Conservation (phyloP, 2,329 filamentous ascomycete species). For the Aspergillus niger region DNA sequence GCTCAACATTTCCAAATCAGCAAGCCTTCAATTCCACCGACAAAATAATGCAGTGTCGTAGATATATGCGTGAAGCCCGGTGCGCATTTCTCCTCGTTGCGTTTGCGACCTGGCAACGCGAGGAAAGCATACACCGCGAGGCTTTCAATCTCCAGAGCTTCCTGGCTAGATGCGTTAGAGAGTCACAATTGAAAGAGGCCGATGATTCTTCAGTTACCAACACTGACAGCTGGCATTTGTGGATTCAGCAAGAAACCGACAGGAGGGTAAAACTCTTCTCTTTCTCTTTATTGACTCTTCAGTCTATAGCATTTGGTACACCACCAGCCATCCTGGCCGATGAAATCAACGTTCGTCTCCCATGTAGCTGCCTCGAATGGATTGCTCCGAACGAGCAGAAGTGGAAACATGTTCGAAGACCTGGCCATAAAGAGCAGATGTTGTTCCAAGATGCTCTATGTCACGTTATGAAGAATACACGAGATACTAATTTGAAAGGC, state of each 20-base stretch:
- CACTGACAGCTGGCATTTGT: constrained; percentile 22
- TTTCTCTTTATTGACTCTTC: constrained; percentile 31
- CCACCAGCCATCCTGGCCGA: constrained; percentile 28
- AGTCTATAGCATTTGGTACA: constrained; percentile 28
- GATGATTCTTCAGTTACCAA: background rate
- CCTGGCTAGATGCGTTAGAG: constrained; percentile 23
- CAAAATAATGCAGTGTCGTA: too few species aligned
- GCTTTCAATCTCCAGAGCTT: constrained; percentile 28
- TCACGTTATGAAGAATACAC: constrained; percentile 12
- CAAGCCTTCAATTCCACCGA: too few species aligned
- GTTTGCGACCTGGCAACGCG: constrained; percentile 30
- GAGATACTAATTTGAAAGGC: background rate
- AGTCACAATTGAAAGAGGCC: constrained; percentile 20
- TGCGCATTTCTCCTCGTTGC: too few species aligned
- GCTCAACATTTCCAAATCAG: too few species aligned
- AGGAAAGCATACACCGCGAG: constrained; percentile 23
- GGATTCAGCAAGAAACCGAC: constrained; percentile 26
- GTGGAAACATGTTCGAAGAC: constrained; percentile 21
- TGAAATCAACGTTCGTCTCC: constrained; percentile 31
- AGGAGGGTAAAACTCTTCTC: constrained; percentile 29
- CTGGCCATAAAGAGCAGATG: constrained; percentile 19
- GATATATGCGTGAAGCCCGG: too few species aligned
- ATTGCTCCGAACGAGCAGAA: constrained; percentile 22
- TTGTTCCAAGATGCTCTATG: constrained; percentile 27
- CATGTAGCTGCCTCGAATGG: constrained; percentile 29